Percentiles rank a stretch among this genome's conserved stretches.
Evolutionary conservation across 306 rosid genomes (phyloP).

Genomic region (Carpinus viminea): DNA sequence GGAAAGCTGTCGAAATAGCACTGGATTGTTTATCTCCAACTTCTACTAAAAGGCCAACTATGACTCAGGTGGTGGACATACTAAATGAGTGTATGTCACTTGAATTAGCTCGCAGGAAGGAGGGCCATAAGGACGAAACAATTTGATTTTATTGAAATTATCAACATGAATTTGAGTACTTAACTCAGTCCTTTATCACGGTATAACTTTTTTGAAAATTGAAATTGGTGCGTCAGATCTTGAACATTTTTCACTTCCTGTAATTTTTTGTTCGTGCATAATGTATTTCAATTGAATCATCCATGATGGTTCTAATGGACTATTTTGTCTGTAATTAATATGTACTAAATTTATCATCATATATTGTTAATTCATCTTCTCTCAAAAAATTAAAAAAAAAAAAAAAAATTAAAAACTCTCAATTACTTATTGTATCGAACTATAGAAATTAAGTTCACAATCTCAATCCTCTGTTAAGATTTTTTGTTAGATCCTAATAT

Average conservation of each 20-base stretch:
- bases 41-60: too few species aligned
- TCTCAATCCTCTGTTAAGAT: too few species aligned
- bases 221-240: neutral
- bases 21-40: constrained; percentile 5
- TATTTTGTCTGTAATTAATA: too few species aligned
- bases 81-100: constrained; percentile 15
- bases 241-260: neutral
- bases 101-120: neutral
- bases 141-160: neutral
- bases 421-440: too few species aligned
- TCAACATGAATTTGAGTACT: neutral
- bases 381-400: too few species aligned
- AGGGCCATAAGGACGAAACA: neutral
- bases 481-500: too few species aligned
- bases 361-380: too few species aligned
- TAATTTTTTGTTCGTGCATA: too few species aligned
- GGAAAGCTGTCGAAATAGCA: constrained; percentile 28
- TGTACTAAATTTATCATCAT: too few species aligned
- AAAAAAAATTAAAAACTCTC: too few species aligned
- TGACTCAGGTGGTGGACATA: neutral
- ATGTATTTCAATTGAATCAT: neutral
- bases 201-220: too few species aligned
- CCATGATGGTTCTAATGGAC: neutral
- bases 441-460: too few species aligned
- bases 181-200: neutral